phyloP scores from a whole-genome alignment of 441 rosid genomes.

The Populus hybrid region DNA sequence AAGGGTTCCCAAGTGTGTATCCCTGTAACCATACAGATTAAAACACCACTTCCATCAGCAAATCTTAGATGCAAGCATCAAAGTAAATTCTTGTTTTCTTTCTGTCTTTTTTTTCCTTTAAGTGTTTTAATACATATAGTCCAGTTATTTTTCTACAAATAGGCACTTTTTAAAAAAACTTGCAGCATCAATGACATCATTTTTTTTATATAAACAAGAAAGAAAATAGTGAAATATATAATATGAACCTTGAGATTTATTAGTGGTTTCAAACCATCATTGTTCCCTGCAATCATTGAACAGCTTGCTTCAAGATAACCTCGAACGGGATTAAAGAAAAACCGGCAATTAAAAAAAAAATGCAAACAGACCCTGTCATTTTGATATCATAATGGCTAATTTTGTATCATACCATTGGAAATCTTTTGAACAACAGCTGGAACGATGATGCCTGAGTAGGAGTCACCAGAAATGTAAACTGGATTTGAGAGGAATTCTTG shows the following conservation, averaged over 20 bases:
- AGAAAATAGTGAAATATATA: not conserved
- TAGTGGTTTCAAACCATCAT: too few relatives aligned
- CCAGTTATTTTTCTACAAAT: not conserved
- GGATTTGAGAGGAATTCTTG: slow-evolving; percentile 46
- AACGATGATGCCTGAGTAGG: slow-evolving; percentile 56
- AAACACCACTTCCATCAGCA: not conserved
- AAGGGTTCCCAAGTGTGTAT: slow-evolving; percentile 56
- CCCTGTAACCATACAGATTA: slow-evolving; percentile 38
- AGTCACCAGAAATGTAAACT: slow-evolving; percentile 66
- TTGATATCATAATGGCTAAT: too few relatives aligned
- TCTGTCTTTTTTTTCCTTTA: too few relatives aligned
- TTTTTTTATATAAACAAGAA: not conserved
- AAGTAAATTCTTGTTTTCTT: too few relatives aligned
- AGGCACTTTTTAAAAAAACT: not conserved
- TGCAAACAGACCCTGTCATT: too few relatives aligned
- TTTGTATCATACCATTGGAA: slow-evolving; percentile 35
- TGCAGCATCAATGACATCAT: too few relatives aligned
- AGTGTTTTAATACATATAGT: not conserved
- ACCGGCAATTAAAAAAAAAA: too few relatives aligned
- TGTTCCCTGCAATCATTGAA: too few relatives aligned
- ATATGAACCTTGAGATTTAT: too few relatives aligned
- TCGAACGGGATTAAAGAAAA: too few relatives aligned
- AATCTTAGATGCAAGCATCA: not conserved
- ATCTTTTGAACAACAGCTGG: slow-evolving; percentile 51
- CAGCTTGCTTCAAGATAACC: too few relatives aligned